Evolutionary conservation across 2,329 filamentous ascomycete genomes (phyloP), one percentile per base, ranked within the genome.

Genomic region (Trichoderma harzianum): DNA sequence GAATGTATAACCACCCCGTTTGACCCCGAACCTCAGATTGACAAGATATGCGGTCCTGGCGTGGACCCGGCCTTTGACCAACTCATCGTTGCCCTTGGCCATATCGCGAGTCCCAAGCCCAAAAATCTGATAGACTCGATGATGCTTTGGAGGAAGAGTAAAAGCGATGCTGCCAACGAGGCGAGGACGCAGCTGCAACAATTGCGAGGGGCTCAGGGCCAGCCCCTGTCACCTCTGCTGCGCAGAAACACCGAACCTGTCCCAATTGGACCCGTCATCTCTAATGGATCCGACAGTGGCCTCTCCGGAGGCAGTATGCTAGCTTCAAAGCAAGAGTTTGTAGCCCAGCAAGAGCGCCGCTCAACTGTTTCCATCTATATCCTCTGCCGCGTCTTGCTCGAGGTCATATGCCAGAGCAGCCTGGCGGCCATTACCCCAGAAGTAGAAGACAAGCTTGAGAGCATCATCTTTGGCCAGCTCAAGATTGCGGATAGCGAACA

Each of bases 101-200:
- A 98, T 79, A 97, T 99, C 78, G 94, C 95, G 68, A 93, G 94
- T 72, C 92, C 95, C 75, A 97, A 97, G 79, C 97, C 97, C 6
- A 98, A 97, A 79, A 93, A 94, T 6, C 83, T 99, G 66, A 98
- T 99, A 77, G 96, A 99, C 81, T 95, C 93, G 24, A 94, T 99
- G 80, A 99, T 99, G 93, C 88, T 97, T 36, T 99, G 96, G 96
- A 91, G 96, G 70, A 98, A 98, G 82, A 93, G 90, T 75, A 98
- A 98, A 84, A 97, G 94, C 75, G 95, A 98, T 81, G 90, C 92
- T 26, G 94, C 95, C 32, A 91, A 89, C 76, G 89, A 91, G 74
- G 91, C 92, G 32, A 86, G 90, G 26, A 81, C 75, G 58, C 86
- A 89, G 76, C 81, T 90, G 26, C 88, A 90, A 75, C 87, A 90